phyloP scores from a whole-genome alignment of 805 yeast genomes.

The Starmera dryadoides region DNA sequence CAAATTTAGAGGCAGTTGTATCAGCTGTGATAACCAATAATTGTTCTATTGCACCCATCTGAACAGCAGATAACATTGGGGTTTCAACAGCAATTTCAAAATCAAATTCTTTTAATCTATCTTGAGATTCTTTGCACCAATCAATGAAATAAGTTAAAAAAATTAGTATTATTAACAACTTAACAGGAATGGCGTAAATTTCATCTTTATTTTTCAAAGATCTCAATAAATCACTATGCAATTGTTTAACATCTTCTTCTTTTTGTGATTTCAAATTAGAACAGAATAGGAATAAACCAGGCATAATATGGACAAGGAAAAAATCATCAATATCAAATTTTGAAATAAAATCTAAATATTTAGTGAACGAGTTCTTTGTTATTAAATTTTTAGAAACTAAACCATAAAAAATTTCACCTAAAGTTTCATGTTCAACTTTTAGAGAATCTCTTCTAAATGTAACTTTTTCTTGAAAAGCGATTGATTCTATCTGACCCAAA shows the following conservation, averaged over 20 bases:
- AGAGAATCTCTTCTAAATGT: constrained; percentile 57
- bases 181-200: constrained; percentile 39
- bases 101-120: constrained; percentile 39
- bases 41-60: constrained; percentile 66
- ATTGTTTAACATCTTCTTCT: constrained; percentile 28
- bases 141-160: constrained; percentile 53
- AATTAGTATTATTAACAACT: constrained; percentile 39
- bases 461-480: constrained; percentile 39
- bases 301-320: constrained; percentile 56
- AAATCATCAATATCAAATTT: constrained; percentile 53
- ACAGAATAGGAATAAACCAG: constrained; percentile 44
- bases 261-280: constrained; percentile 28
- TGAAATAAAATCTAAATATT: constrained; percentile 38
- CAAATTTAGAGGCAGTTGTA: constrained; percentile 36
- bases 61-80: constrained; percentile 52
- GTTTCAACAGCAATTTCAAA: constrained; percentile 49
- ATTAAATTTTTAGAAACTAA: constrained; percentile 31
- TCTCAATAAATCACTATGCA: constrained; percentile 30
- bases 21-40: constrained; percentile 56
- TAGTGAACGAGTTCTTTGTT: constrained; percentile 27
- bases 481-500: constrained; percentile 39
- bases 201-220: constrained; percentile 32
- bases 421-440: constrained; percentile 58
- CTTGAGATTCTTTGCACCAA: constrained; percentile 53
- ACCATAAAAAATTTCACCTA: constrained; percentile 60